Evolutionary conservation across 176 grass and related monocot species (phyloP).

Genomic region (Cenchrus fungigraminus): DNA sequence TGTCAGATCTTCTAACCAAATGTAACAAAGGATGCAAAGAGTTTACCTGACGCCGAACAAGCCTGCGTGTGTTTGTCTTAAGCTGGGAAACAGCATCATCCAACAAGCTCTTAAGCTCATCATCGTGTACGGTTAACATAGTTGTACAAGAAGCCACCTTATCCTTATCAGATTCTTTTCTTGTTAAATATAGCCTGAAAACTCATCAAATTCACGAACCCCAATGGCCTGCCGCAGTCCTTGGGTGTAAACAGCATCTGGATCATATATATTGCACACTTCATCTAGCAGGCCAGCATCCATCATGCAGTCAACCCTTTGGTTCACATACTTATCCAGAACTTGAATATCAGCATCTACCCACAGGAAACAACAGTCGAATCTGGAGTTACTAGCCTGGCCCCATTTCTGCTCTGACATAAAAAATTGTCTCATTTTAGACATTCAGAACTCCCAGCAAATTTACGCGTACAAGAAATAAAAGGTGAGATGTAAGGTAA

Average conservation of each 20-base stretch:
- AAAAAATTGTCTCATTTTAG: constrained; percentile 43
- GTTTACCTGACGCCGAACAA: constrained; percentile 87
- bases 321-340: constrained; percentile 73
- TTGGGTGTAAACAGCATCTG: constrained; percentile 71
- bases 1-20: constrained; percentile 28
- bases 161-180: constrained; percentile 35
- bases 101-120: constrained; percentile 64
- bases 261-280: constrained; percentile 70
- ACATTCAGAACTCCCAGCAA: not conserved
- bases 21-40: constrained; percentile 36
- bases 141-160: constrained; percentile 4
- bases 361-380: constrained; percentile 92
- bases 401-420: constrained; percentile 87
- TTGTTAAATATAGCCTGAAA: constrained; percentile 64
- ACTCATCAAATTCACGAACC: constrained; percentile 86
- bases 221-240: constrained; percentile 85
- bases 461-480: not conserved
- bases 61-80: constrained; percentile 81
- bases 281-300: constrained; percentile 77
- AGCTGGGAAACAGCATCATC: constrained; percentile 71
- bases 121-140: constrained; percentile 40
- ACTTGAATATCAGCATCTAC: constrained; percentile 76
- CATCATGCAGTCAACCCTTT: constrained; percentile 88
- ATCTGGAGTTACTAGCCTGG: constrained; percentile 61
- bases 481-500: not conserved